These are phyloP conservation scores for Bothriochloa decipiens DNA, from an alignment of 176 grass and related monocot genomes.

Conservation along the genomic window DNA sequence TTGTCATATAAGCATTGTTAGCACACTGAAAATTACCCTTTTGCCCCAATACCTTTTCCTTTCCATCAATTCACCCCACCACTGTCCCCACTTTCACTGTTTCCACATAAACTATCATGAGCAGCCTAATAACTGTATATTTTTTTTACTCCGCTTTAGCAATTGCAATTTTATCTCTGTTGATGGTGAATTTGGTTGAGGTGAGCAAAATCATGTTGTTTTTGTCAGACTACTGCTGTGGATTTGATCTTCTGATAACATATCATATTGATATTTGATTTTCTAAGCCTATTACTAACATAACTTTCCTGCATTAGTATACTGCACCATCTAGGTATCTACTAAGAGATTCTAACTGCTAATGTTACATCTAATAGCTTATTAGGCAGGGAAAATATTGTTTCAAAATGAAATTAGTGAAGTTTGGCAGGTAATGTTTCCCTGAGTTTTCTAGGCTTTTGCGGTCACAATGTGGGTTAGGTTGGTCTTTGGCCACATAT, in stretches of 20 bases:
- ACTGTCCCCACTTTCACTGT: background rate
- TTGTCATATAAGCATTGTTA: conserved; percentile 4
- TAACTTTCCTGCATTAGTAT: background rate
- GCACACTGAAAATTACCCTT: background rate
- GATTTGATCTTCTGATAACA: background rate
- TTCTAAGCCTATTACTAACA: background rate
- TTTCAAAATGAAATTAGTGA: background rate
- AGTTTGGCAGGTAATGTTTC: background rate
- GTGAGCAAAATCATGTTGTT: background rate
- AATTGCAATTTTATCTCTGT: background rate
- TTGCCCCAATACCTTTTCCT: background rate
- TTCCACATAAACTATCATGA: background rate
- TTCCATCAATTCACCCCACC: background rate
- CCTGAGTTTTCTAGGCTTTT: background rate
- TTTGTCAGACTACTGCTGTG: background rate
- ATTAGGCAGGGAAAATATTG: background rate
- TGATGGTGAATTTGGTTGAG: background rate
- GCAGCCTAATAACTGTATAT: background rate
- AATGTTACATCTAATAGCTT: background rate
- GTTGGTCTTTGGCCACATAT: background rate
- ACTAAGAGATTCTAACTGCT: background rate
- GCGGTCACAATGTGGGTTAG: background rate
- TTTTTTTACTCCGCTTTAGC: background rate
- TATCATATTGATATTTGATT: conserved; percentile 1
- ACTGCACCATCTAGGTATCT: background rate